phyloP scores from a whole-genome alignment of 495 filamentous ascomycete species.

The Aspergillus leporis region DNA sequence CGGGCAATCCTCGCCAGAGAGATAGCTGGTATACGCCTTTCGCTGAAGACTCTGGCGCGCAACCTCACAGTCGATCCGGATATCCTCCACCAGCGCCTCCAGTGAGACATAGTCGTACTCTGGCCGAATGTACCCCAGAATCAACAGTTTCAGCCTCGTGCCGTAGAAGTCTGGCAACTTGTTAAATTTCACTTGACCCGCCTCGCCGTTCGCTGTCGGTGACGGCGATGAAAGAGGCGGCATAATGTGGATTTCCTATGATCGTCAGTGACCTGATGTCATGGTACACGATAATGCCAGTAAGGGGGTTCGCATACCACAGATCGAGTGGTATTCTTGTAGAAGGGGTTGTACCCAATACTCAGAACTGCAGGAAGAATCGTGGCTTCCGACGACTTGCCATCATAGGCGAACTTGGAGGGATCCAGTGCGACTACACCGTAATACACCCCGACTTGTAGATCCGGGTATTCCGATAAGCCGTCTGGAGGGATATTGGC shows the following conservation, averaged over 20 bases:
- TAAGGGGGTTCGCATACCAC: constrained; percentile 47
- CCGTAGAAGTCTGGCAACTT: constrained; percentile 79
- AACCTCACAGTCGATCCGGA: constrained; percentile 83
- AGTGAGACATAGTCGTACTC: constrained; percentile 85
- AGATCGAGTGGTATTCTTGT: constrained; percentile 78
- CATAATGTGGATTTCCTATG: constrained; percentile 84
- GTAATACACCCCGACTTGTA: constrained; percentile 84
- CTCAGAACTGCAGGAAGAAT: constrained; percentile 89
- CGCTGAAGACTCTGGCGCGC: constrained; percentile 71
- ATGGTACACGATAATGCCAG: neutral
- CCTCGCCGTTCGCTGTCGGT: constrained; percentile 37
- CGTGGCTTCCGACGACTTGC: constrained; percentile 27
- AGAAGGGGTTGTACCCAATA: constrained; percentile 95
- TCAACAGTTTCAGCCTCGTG: constrained; percentile 69
- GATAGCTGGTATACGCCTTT: constrained; percentile 60
- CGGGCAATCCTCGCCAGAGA: constrained; percentile 22
- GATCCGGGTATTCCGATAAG: constrained; percentile 67
- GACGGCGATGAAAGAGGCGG: constrained; percentile 52
- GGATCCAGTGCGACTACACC: constrained; percentile 74
- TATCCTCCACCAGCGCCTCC: constrained; percentile 85
- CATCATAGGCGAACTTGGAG: constrained; percentile 24
- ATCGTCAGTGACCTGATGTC: neutral
- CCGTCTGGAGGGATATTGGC: constrained; percentile 90
- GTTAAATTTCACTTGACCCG: constrained; percentile 32
- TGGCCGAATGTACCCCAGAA: constrained; percentile 84